Evolutionary conservation across 2,329 filamentous ascomycete genomes (phyloP).

Genomic region (Fusarium lateritium): DNA sequence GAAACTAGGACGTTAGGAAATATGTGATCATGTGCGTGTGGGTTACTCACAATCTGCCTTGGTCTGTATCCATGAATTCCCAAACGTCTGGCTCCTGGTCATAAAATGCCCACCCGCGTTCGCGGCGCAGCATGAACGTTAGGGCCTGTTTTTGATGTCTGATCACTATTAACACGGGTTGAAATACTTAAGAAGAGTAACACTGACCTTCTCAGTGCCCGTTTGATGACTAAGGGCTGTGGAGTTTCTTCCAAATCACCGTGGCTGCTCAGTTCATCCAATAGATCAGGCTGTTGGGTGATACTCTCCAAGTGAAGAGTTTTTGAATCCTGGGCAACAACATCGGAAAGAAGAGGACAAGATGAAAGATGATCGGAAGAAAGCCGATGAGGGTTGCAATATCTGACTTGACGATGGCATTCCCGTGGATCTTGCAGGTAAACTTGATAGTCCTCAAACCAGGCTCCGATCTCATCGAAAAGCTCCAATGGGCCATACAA

Average conservation of each 20-base stretch:
- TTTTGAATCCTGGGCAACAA: not conserved
- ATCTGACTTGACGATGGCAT: conserved; percentile 49
- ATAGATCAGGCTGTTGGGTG: conserved; percentile 33
- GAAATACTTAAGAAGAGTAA: fast-evolving
- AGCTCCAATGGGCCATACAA: conserved; percentile 51
- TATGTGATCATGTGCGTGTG: too few relatives aligned
- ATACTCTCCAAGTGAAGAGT: conserved; percentile 15
- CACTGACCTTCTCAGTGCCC: conserved; percentile 43
- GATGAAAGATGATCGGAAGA: conserved; percentile 26
- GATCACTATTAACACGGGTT: not conserved
- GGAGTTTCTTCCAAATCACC: conserved; percentile 48
- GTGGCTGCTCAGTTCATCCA: conserved; percentile 47
- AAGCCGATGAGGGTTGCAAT: conserved; percentile 56
- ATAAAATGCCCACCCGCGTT: conserved; percentile 55
- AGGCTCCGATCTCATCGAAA: conserved; percentile 50
- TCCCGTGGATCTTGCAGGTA: conserved; percentile 55
- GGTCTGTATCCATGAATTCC: conserved; percentile 45
- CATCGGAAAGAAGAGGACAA: conserved; percentile 7
- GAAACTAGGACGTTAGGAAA: too few relatives aligned
- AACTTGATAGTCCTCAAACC: conserved; percentile 51
- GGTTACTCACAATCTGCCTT: conserved; percentile 46
- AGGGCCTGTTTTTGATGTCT: conserved; percentile 63
- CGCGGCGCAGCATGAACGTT: conserved; percentile 59
- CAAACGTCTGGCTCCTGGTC: conserved; percentile 52
- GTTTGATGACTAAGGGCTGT: conserved; percentile 48